Percentiles rank a stretch among this genome's conserved stretches.
Evolutionary conservation across 2,329 filamentous ascomycete genomes (phyloP).

Genomic region (Colletotrichum caudatum): DNA sequence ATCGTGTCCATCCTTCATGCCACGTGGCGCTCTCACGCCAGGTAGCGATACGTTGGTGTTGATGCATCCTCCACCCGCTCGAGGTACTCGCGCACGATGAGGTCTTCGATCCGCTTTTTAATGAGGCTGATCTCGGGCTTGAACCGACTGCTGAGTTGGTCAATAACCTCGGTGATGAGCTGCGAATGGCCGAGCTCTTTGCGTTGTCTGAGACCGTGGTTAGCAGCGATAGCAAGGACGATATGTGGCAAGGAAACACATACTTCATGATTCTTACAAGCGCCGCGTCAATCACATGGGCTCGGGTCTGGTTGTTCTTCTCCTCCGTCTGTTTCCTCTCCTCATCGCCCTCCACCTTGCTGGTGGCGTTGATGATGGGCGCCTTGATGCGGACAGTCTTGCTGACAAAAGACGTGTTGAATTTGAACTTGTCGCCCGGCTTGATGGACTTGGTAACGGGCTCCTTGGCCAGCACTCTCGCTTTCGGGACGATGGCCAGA

Average conservation of each 20-base stretch:
- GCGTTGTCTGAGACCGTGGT: slow-evolving; percentile 68
- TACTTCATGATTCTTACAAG: slow-evolving; percentile 90
- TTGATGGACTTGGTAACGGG: slow-evolving; percentile 84
- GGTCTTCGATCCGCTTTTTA: slow-evolving; percentile 83
- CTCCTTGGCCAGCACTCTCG: slow-evolving; percentile 82
- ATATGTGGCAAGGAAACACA: slow-evolving; percentile 49
- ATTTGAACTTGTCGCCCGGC: slow-evolving; percentile 80
- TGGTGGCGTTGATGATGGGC: slow-evolving; percentile 82
- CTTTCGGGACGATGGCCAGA: slow-evolving; percentile 85
- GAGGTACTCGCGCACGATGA: slow-evolving; percentile 82
- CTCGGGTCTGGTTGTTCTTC: slow-evolving; percentile 79
- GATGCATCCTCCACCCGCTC: slow-evolving; percentile 78
- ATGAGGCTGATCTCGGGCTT: slow-evolving; percentile 81
- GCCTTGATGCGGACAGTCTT: slow-evolving; percentile 91
- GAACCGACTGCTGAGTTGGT: slow-evolving; percentile 77
- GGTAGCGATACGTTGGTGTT: slow-evolving; percentile 75
- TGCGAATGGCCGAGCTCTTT: slow-evolving; percentile 78
- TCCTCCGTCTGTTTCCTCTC: slow-evolving; percentile 79
- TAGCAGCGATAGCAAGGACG: slow-evolving; percentile 44
- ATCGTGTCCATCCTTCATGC: slow-evolving; percentile 9
- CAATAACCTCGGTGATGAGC: slow-evolving; percentile 78
- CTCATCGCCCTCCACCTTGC: slow-evolving; percentile 83
- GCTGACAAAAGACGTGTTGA: slow-evolving; percentile 85
- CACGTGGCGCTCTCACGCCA: slow-evolving; percentile 63
- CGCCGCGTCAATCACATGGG: slow-evolving; percentile 79